Evolutionary conservation across 768 basidiomycete species (phyloP).

Genomic region (Agrocybe praecox): DNA sequence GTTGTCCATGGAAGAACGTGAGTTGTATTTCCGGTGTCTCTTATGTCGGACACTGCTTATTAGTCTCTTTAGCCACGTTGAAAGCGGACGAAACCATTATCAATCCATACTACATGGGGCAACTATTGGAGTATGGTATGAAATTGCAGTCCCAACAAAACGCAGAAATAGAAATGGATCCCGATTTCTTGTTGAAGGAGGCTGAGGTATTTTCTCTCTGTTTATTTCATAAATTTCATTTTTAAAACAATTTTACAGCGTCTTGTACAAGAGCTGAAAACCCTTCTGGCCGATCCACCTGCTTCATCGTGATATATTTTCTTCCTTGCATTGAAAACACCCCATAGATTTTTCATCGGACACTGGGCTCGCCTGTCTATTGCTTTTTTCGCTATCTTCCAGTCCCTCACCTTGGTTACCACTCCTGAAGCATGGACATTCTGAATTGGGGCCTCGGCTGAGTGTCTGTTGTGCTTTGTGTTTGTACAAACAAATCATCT

Average conservation of each 20-base stretch:
- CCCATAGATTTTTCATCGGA: constrained; percentile 5
- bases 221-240: neutral
- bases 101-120: constrained; percentile 79
- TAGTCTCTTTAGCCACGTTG: constrained; percentile 26
- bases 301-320: neutral
- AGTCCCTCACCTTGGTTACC: constrained; percentile 12
- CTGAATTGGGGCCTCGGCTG: neutral
- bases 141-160: constrained; percentile 46
- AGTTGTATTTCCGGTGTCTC: constrained; percentile 21
- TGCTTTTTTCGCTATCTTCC: constrained; percentile 9
- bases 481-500: constrained; percentile 17
- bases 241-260: constrained; percentile 38
- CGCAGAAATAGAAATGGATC: constrained; percentile 40
- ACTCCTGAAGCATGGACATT: neutral
- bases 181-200: constrained; percentile 51
- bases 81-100: constrained; percentile 68
- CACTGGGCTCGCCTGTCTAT: neutral
- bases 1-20: constrained; percentile 66
- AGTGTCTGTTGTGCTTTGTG: constrained; percentile 20
- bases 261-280: constrained; percentile 63
- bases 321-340: neutral
- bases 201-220: constrained; percentile 48
- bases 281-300: neutral
- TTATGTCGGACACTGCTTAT: neutral
- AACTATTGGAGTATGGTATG: constrained; percentile 73